Percentiles rank a stretch among this genome's conserved stretches.
Evolutionary conservation across 2,329 filamentous ascomycete genomes (phyloP).

Genomic region (Hymenoscyphus fraxineus): DNA sequence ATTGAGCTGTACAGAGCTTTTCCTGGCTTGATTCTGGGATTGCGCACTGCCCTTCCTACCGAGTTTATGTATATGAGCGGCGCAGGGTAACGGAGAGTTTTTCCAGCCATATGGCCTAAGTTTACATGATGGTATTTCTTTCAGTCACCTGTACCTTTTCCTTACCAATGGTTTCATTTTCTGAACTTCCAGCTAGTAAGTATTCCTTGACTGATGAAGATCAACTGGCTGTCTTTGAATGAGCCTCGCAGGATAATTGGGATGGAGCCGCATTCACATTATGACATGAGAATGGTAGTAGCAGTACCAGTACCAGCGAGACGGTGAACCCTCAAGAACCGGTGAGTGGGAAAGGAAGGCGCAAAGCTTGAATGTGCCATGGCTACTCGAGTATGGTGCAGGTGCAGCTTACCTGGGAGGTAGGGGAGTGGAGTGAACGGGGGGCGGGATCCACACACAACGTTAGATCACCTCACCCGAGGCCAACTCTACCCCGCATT

Average conservation of each 20-base stretch:
- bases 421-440: not conserved
- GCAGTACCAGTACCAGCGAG: no score
- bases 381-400: no score
- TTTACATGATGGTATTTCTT: not conserved
- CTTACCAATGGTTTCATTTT: not conserved
- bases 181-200: not conserved
- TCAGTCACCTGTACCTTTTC: not conserved
- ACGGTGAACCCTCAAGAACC: conserved; percentile 4
- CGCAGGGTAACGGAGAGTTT: not conserved
- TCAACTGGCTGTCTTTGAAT: not conserved
- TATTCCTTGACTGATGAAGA: not conserved
- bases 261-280: no score
- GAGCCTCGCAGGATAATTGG: not conserved
- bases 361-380: conserved; percentile 16
- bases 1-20: not conserved
- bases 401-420: not conserved
- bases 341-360: conserved; percentile 4
- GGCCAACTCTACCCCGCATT: conserved; percentile 14
- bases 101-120: not conserved
- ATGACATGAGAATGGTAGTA: no score
- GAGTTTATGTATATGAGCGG: not conserved
- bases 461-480: no score
- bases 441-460: no score
- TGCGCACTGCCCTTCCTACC: not conserved
- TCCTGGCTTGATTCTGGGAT: not conserved